phyloP scores from a whole-genome alignment of 331 rosid species.

The Acacia concinna region DNA sequence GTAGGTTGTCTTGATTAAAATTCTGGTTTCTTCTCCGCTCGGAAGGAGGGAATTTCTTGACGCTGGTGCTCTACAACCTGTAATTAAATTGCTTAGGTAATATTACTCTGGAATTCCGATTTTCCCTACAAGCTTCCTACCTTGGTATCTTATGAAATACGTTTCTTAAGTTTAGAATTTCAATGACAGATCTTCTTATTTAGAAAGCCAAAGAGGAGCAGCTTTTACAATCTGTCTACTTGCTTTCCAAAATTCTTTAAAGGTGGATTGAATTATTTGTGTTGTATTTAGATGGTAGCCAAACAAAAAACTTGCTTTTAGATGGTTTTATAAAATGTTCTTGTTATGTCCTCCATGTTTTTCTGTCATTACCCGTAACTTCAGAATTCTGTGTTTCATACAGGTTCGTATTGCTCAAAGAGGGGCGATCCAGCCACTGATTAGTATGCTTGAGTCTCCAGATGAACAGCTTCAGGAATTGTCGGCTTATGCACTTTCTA shows the following conservation, averaged over 20 bases:
- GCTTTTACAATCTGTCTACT: constrained; percentile 87
- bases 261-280: constrained; percentile 46
- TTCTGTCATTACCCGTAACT: constrained; percentile 14
- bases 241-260: constrained; percentile 78
- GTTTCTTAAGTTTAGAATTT: constrained; percentile 2
- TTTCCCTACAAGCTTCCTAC: not conserved
- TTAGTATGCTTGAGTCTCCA: constrained; percentile 78
- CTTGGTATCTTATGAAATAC: not conserved
- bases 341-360: not conserved
- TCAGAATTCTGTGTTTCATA: constrained; percentile 16
- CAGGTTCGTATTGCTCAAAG: constrained; percentile 93
- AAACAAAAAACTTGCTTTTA: not conserved
- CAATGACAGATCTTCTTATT: constrained; percentile 64
- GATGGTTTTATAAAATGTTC: not conserved
- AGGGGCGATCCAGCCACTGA: constrained; percentile 84
- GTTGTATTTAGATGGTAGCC: not conserved
- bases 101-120: not conserved
- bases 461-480: constrained; percentile 59
- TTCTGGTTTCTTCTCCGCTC: constrained; percentile 83
- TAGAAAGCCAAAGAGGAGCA: constrained; percentile 87
- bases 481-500: constrained; percentile 74
- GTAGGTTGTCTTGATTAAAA: constrained; percentile 88
- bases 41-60: constrained; percentile 74
- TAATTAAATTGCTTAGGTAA: constrained; percentile 81
- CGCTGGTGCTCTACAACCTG: constrained; percentile 93